Percentiles rank a stretch among this genome's conserved stretches.
phyloP scores from a whole-genome alignment of 805 yeast genomes.

The Candida khao-thaluensis region DNA sequence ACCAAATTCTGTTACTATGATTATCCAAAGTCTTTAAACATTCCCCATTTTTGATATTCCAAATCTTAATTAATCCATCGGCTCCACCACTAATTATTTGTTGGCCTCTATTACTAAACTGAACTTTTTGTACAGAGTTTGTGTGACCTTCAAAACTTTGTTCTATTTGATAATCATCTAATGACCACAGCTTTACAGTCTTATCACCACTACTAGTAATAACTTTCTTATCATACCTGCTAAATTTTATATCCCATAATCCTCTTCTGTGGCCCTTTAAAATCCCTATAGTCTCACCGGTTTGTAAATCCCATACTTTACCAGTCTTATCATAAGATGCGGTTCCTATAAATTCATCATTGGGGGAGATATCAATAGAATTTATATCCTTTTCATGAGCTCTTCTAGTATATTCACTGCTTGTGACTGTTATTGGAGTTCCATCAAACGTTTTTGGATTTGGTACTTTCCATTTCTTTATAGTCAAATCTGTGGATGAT shows the following conservation, averaged over 20 bases:
- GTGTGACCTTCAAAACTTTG: constrained; percentile 93
- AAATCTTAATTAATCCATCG: constrained; percentile 88
- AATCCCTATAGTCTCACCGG: constrained; percentile 86
- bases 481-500: constrained; percentile 80
- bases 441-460: constrained; percentile 20
- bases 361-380: constrained; percentile 84
- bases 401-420: constrained; percentile 84
- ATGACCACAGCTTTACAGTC: constrained; percentile 84
- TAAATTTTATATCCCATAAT: constrained; percentile 86
- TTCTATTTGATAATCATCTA: constrained; percentile 70
- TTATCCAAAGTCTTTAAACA: constrained; percentile 80
- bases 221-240: constrained; percentile 71
- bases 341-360: constrained; percentile 83
- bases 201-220: constrained; percentile 93
- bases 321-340: constrained; percentile 93
- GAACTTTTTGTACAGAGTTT: constrained; percentile 83
- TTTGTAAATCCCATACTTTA: constrained; percentile 80
- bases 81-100: constrained; percentile 84
- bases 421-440: constrained; percentile 39
- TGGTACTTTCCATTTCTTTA: constrained; percentile 82
- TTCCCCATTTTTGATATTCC: constrained; percentile 79
- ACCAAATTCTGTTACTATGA: constrained; percentile 95
- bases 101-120: constrained; percentile 62
- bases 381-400: constrained; percentile 98
- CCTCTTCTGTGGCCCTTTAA: constrained; percentile 92